A percentile compares a stretch with the other conserved stretches of the same genome.
Conservation (phyloP, 75 land plant species). For the Cunninghamia lanceolata region DNA sequence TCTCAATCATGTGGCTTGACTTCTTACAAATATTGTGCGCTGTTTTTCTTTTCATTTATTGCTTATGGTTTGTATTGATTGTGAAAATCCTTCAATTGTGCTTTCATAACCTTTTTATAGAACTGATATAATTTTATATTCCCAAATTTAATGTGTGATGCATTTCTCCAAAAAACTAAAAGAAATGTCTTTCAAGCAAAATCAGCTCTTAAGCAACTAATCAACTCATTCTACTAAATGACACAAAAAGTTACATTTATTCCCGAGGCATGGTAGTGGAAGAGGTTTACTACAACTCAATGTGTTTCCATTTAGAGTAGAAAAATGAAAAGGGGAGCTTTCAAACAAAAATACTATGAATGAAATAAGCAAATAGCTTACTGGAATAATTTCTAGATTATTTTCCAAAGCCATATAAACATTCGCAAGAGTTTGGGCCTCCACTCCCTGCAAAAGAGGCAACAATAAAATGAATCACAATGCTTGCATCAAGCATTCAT, state of each 20-base stretch:
- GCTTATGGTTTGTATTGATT: neutral
- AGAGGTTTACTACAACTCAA: neutral
- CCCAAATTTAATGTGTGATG: neutral
- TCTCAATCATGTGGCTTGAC: neutral
- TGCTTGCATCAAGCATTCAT: neutral
- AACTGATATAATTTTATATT: neutral
- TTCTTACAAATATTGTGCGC: neutral
- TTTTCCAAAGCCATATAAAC: slow-evolving; percentile 98
- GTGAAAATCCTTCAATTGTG: neutral
- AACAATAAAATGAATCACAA: neutral
- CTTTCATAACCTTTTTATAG: neutral
- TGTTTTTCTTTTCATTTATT: too few relatives aligned
- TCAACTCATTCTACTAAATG: neutral
- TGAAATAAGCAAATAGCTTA: slow-evolving; percentile 25
- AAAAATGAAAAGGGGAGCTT: neutral
- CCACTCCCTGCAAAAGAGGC: slow-evolving; percentile 74
- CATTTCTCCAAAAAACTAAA: neutral
- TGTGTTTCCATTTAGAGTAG: neutral
- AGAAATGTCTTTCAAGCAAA: neutral
- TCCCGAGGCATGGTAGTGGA: neutral
- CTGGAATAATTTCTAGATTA: slow-evolving; percentile 95
- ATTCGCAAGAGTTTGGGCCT: slow-evolving; percentile 98
- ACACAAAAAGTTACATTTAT: neutral
- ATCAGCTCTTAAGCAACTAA: neutral
- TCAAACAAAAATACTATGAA: neutral